Conservation (phyloP, 2,329 filamentous ascomycete species). For the Penicillium sp. region DNA sequence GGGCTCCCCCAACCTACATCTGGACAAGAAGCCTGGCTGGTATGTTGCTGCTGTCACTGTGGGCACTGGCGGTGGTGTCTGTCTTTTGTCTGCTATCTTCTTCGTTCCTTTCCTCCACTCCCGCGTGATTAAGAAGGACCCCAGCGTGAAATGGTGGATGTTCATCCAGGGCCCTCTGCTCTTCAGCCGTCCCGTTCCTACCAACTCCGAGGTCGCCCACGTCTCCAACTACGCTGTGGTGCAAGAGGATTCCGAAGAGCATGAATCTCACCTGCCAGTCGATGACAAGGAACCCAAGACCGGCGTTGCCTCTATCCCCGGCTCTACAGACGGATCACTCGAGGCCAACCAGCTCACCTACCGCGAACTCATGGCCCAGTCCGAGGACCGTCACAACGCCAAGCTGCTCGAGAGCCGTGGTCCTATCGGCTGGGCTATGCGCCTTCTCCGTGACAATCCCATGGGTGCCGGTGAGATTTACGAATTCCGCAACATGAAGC, state of each 20-base stretch:
- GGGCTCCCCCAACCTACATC: conserved; percentile 66
- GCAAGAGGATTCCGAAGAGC: conserved; percentile 58
- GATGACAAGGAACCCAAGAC: conserved; percentile 25
- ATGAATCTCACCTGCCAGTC: conserved; percentile 35
- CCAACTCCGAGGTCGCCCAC: conserved; percentile 52
- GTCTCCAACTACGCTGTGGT: conserved; percentile 77
- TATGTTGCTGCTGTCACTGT: conserved; percentile 66
- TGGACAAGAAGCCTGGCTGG: conserved; percentile 60
- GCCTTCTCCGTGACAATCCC: conserved; percentile 69
- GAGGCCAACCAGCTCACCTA: conserved; percentile 58
- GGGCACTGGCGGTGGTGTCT: conserved; percentile 61
- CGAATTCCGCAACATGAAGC: conserved; percentile 68
- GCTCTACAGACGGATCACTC: conserved; percentile 32
- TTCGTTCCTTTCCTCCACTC: conserved; percentile 69
- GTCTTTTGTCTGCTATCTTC: conserved; percentile 61
- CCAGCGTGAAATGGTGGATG: conserved; percentile 62
- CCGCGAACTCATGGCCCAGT: conserved; percentile 59
- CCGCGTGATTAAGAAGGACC: conserved; percentile 66
- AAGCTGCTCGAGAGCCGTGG: conserved; percentile 62
- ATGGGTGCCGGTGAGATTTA: conserved; percentile 71
- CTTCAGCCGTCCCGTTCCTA: conserved; percentile 56
- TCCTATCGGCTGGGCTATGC: conserved; percentile 80
- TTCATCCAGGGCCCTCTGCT: conserved; percentile 63
- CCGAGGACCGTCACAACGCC: conserved; percentile 58
- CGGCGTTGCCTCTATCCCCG: conserved; percentile 15